Conservation (phyloP, 148 eudicot species). For the Nepenthes gracilis region DNA sequence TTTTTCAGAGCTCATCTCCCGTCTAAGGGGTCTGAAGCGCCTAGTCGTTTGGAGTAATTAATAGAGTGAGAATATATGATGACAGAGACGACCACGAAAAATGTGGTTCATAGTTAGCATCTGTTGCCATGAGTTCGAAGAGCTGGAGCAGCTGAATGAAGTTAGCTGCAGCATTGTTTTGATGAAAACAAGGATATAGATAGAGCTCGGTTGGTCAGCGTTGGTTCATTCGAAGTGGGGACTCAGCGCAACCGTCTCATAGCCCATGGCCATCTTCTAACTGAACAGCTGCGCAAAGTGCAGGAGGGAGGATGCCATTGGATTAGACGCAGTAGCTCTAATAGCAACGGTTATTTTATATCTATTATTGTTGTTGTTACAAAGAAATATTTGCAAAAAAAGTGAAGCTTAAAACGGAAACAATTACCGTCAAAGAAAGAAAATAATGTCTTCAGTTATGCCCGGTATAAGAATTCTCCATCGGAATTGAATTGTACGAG, state of each 20-base stretch:
- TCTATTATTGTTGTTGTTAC: not conserved
- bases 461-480: no score
- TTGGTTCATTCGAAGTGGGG: constrained; percentile 77
- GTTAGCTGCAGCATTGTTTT: constrained; percentile 23
- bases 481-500: no score
- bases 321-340: not conserved
- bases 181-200: constrained; percentile 25
- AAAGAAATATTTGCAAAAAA: no score
- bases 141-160: constrained; percentile 34
- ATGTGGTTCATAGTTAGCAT: constrained; percentile 26
- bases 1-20: constrained; percentile 66
- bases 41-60: constrained; percentile 28
- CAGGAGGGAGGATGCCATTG: constrained; percentile 36
- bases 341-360: no score
- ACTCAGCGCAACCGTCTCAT: constrained; percentile 55
- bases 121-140: constrained; percentile 36
- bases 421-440: no score
- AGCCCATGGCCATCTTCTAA: constrained; percentile 28
- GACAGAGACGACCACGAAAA: not conserved
- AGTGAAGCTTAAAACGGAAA: no score
- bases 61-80: constrained; percentile 10
- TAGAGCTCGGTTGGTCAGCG: constrained; percentile 50
- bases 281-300: constrained; percentile 46
- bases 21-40: constrained; percentile 58
- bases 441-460: no score